phyloP scores from a whole-genome alignment of 371 early-diverging fungal species.

The Actinomucor elegans region DNA sequence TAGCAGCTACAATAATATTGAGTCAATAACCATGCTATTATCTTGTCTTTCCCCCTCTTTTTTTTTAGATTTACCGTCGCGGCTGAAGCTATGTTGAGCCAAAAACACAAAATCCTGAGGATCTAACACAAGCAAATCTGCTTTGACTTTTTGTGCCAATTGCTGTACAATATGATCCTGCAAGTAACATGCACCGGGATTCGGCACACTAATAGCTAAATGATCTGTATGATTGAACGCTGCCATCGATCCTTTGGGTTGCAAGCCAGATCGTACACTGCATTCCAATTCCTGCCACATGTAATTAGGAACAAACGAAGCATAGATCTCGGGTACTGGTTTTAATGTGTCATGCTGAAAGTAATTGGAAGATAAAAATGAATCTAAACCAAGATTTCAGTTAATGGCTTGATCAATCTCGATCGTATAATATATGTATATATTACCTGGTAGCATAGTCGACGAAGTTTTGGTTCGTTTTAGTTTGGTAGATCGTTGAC shows the following conservation, averaged over 20 bases:
- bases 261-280: slow-evolving; percentile 29
- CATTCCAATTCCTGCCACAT: slow-evolving; percentile 34
- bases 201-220: slow-evolving; percentile 26
- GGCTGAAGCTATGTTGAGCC: slow-evolving; percentile 35
- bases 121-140: slow-evolving; percentile 42
- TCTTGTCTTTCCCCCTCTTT: slow-evolving; percentile 1
- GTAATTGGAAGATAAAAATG: slow-evolving; percentile 15
- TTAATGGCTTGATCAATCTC: no score
- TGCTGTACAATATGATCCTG: slow-evolving; percentile 33
- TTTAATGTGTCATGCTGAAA: not conserved
- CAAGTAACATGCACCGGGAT: slow-evolving; percentile 36
- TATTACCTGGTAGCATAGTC: slow-evolving; percentile 8
- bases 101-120: slow-evolving; percentile 50
- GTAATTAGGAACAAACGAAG: slow-evolving; percentile 24
- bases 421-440: not conserved
- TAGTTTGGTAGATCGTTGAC: slow-evolving; percentile 6
- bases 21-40: no score
- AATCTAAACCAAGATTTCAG: not conserved
- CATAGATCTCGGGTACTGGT: slow-evolving; percentile 4
- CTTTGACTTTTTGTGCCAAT: slow-evolving; percentile 23
- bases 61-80: slow-evolving; percentile 17
- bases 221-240: slow-evolving; percentile 36
- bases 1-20: slow-evolving; percentile 1
- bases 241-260: slow-evolving; percentile 29
- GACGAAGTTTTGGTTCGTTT: slow-evolving; percentile 3